Conservation (phyloP, 768 basidiomycete genomes). For the Boletus tomentosulus region DNA sequence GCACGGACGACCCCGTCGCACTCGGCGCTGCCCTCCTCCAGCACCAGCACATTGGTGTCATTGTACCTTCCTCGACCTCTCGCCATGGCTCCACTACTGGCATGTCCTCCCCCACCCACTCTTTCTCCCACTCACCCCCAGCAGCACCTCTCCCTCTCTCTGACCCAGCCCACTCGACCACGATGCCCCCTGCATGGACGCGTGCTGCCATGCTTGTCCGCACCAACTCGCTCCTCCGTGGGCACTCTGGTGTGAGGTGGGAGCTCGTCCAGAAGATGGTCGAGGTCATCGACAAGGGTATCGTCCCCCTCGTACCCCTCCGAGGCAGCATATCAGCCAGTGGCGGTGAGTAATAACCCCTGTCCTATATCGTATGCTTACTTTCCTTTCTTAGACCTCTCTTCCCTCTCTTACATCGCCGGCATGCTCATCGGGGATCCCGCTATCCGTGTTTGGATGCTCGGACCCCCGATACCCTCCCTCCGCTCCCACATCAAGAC, state of each 20-base stretch:
- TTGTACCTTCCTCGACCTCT: slow-evolving; percentile 49
- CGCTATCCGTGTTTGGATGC: slow-evolving; percentile 65
- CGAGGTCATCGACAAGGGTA: slow-evolving; percentile 61
- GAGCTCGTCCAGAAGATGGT: slow-evolving; percentile 78
- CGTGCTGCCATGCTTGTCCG: slow-evolving; percentile 83
- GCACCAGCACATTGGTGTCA: slow-evolving; percentile 72
- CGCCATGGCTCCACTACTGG: not conserved
- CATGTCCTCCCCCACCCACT: not conserved
- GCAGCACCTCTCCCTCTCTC: slow-evolving; percentile 53
- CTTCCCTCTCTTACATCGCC: slow-evolving; percentile 80
- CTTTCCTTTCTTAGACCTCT: slow-evolving; percentile 46
- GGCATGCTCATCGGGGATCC: slow-evolving; percentile 78
- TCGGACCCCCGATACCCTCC: slow-evolving; percentile 21
- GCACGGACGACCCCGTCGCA: slow-evolving; percentile 67
- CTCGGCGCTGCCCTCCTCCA: slow-evolving; percentile 83
- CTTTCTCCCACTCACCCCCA: not conserved
- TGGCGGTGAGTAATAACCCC: slow-evolving; percentile 48
- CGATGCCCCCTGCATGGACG: slow-evolving; percentile 87
- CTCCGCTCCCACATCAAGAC: slow-evolving; percentile 6
- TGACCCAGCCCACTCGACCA: slow-evolving; percentile 61
- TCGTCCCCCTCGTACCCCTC: slow-evolving; percentile 78
- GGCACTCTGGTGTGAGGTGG: slow-evolving; percentile 83
- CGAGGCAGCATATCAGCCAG: slow-evolving; percentile 82
- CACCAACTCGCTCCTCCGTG: slow-evolving; percentile 85
- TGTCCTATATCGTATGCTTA: slow-evolving; percentile 4